Base-by-base conservation (phyloP, 2,329 filamentous ascomycete species). In the Amesomyces nigricolor region DNA sequence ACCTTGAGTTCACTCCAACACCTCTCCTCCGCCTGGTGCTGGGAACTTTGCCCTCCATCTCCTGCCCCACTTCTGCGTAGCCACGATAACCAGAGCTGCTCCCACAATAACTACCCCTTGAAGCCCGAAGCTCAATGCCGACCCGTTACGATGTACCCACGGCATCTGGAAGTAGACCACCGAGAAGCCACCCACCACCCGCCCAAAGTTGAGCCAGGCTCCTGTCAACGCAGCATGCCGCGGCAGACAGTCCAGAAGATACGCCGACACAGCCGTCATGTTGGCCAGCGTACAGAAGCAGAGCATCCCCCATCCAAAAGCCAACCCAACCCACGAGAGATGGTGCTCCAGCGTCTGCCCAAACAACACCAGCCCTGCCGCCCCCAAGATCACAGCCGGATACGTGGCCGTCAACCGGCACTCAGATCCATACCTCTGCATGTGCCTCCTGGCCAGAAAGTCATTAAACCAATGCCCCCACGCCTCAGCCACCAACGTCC, bases 161-260 rank as follows among this genome's bases (percentile, higher is more conserved):
- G 67, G 65, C 5, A 76, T 66, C 67, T 78, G 73, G 57, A 77
- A 77, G 60, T 78, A 79, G 1, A 68, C 70, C 5, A 76, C 70
- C 45, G 72, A 68, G 53, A 80, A 79, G 0, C 77, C 77, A n/a
- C 75, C 75, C 0, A 71, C 64, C 0, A 74, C 66, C 47, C 67
- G 63, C 11, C 63, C 63, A 30, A 68, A 66, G 46, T 69, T 70
- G 26, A 77, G 66, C 73, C 73, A 76, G 1, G 72, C 71, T 3
- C 70, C 71, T 0, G 78, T 75, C 51, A 78, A 74, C 1, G 73
- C 76, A 2, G 72, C 70, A 0, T 72, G 74, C 50, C 75, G 70
- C 0, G 77, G 78, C 56, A 79, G 78, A n/a, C 68, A 71, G 60
- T 80, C 76, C 0, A 79, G 68, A 5, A 71, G 63, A 56, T 79